These are phyloP conservation scores for Penicillium sp. DNA, from an alignment of 2,329 filamentous ascomycete genomes.

Conservation along the genomic window DNA sequence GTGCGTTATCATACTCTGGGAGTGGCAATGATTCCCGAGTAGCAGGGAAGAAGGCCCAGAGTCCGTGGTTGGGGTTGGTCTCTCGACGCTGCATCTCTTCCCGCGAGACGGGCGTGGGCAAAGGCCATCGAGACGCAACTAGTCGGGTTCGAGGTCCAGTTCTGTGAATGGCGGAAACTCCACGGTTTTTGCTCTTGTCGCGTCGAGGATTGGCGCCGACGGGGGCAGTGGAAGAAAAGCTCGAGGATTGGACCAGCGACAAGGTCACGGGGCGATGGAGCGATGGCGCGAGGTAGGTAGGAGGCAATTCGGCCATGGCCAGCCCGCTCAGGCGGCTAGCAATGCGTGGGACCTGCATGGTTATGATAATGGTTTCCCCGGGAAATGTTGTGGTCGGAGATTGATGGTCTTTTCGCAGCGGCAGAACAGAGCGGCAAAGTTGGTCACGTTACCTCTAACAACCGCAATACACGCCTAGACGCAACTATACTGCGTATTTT, in stretches of 20 bases:
- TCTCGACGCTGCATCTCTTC: conserved; percentile 51
- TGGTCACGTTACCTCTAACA: conserved; percentile 25
- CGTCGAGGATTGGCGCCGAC: conserved; percentile 53
- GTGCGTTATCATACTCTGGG: conserved; percentile 68
- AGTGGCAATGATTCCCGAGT: conserved; percentile 69
- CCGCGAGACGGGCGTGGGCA: conserved; percentile 71
- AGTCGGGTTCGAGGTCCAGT: conserved; percentile 75
- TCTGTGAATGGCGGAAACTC: conserved; percentile 76
- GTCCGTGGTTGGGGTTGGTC: conserved; percentile 74
- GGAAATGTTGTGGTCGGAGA: conserved; percentile 14
- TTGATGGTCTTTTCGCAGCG: conserved; percentile 23
- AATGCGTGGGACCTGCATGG: conserved; percentile 38
- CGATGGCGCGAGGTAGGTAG: conserved; percentile 48
- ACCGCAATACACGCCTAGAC: too few species aligned
- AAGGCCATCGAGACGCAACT: conserved; percentile 68
- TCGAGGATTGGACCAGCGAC: conserved; percentile 35
- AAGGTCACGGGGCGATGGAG: conserved; percentile 39
- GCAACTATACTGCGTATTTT: too few species aligned
- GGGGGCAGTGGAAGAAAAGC: conserved; percentile 58
- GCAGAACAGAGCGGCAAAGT: conserved; percentile 8
- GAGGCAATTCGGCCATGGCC: conserved; percentile 42
- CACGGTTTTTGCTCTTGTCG: conserved; percentile 79
- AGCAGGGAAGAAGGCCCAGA: conserved; percentile 88
- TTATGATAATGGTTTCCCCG: conserved; percentile 22
- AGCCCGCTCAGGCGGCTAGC: conserved; percentile 36